Base-by-base conservation (phyloP, 2,329 filamentous ascomycete species). In the Botrytis squamosa region DNA sequence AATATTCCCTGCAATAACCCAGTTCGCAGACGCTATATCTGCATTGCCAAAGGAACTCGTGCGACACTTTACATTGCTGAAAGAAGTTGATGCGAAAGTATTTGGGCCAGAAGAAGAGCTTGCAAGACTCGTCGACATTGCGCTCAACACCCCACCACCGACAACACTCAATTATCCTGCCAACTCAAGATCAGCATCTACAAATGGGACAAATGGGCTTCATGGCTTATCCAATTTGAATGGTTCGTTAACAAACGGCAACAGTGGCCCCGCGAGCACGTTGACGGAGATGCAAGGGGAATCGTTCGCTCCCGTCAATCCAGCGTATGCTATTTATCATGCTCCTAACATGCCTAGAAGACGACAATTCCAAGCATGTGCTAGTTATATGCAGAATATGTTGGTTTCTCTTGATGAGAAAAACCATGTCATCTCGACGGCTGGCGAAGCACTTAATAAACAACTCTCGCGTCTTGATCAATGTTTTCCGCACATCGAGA, bases 1-100 rank as follows among this genome's bases (percentile, higher is more conserved):
- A 78, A 89, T 91, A 78, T 91, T 90, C 78, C 90, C 89, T 63
- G 90, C 87, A 71, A 87, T 91, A 76, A 90, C 88, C 18, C 88
- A 91, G 83, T 98, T 99, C 82, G 93, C 95, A 76, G 95, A 98
- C 83, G 91, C 94, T 76, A 94, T 98, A 81, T 91, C 94, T 70
- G 95, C 95, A 57, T 89, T 99, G 40, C 96, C 96, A 7, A 95
- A 95, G 82, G 96, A 99, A 84, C 93, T 98, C 69, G 94, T 97
- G 78, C 91, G 94, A 81, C 95, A 99, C 83, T 97, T 97, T 79
- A 98, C 95, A 49, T 88, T 98, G 73, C 87, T 99, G 78, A 98
- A 98, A 83, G 96, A 99, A 84, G 96, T 98, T 66, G 96, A 99
- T 85, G 95, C 95, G 76, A 99, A 99, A 84, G 93, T 97, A 77